Conservation (phyloP, 1,139 yeast species). For the Sugiyamaella neomexicana region DNA sequence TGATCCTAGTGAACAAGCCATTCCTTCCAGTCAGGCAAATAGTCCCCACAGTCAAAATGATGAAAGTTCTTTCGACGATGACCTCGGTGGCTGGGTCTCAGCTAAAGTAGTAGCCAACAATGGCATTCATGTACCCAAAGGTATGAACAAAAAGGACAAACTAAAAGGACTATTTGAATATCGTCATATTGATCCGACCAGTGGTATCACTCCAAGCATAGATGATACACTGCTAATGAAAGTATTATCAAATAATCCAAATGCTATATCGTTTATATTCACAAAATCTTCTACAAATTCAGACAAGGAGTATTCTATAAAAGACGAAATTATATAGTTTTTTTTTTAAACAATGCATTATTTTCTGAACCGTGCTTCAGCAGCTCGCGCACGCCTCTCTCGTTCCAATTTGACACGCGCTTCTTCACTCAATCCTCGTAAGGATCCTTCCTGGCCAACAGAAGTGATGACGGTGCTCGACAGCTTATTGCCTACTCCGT, state of each 20-base stretch:
- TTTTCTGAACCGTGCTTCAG: conserved; percentile 73
- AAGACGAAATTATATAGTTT: no score
- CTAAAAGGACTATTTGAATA: conserved; percentile 60
- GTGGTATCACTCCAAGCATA: conserved; percentile 8
- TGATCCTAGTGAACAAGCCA: no score
- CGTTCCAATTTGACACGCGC: conserved; percentile 80
- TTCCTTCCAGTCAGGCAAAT: conserved; percentile 21
- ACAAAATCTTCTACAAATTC: conserved; percentile 21
- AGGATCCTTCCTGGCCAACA: conserved; percentile 29
- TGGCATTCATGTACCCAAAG: conserved; percentile 31
- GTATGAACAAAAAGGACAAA: conserved; percentile 35
- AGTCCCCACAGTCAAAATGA: conserved; percentile 28
- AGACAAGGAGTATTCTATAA: not conserved
- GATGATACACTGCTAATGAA: conserved; percentile 18
- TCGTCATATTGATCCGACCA: conserved; percentile 56
- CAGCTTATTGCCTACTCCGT: conserved; percentile 43
- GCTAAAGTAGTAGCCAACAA: conserved; percentile 44
- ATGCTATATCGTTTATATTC: conserved; percentile 21
- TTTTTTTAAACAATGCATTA: not conserved
- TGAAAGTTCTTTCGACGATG: conserved; percentile 29
- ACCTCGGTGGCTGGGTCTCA: conserved; percentile 48
- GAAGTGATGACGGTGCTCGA: conserved; percentile 36
- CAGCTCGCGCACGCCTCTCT: conserved; percentile 95
- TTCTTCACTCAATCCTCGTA: conserved; percentile 55
- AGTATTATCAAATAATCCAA: conserved; percentile 3